A percentile compares a stretch with the other conserved stretches of the same genome.
Evolutionary conservation across 495 filamentous ascomycete species (phyloP).

Genomic region (Penicillium fimorum): DNA sequence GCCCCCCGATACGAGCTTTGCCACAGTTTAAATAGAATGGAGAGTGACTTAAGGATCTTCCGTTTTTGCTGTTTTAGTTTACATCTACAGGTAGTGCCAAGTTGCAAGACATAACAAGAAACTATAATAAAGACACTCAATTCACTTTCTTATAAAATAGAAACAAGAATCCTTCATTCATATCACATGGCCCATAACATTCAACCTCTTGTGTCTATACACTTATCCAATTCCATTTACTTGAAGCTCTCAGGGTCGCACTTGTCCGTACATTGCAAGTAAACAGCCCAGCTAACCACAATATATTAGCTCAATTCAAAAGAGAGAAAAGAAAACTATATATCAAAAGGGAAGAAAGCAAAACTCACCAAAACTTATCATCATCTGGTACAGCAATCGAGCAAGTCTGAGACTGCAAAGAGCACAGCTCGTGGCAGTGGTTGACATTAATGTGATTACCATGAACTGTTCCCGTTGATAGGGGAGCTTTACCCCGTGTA

Average conservation of each 20-base stretch:
- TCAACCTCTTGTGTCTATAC: background rate
- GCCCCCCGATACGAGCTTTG: too few species aligned
- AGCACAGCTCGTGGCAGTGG: conserved; percentile 31
- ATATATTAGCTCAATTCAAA: background rate
- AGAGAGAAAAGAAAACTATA: background rate
- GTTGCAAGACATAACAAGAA: background rate
- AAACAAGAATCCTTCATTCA: conserved; percentile 3
- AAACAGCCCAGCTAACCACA: conserved; percentile 21
- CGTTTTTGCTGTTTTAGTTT: background rate
- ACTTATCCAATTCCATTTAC: background rate
- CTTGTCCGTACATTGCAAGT: conserved; percentile 23
- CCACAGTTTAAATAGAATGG: too few species aligned
- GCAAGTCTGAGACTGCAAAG: conserved; percentile 28
- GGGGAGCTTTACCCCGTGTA: conserved; percentile 8
- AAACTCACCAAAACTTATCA: conserved; percentile 31
- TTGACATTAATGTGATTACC: conserved; percentile 19
- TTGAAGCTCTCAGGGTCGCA: conserved; percentile 23
- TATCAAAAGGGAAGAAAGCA: background rate
- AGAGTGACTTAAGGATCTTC: too few species aligned
- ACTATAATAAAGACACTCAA: background rate
- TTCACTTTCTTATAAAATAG: background rate
- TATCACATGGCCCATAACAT: conserved; percentile 7
- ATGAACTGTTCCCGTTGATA: conserved; percentile 18
- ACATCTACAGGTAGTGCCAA: background rate
- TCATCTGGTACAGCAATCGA: conserved; percentile 30